These are phyloP conservation scores for Parasarocladium wereldwijsianum DNA, from an alignment of 2,329 filamentous ascomycete genomes.

Conservation along the genomic window DNA sequence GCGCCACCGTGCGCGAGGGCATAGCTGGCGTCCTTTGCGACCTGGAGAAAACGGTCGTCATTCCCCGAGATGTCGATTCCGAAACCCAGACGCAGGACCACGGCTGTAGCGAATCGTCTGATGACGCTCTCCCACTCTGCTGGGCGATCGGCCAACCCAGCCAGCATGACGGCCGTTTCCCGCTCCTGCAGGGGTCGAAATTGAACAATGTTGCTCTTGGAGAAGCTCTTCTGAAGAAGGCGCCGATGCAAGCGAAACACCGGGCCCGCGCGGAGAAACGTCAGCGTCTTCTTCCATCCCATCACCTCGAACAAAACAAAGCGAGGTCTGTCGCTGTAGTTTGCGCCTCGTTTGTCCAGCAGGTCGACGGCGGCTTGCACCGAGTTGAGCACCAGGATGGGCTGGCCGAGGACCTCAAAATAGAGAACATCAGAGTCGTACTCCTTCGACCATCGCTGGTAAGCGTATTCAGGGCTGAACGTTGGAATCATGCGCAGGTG, in stretches of 20 bases:
- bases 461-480: slow-evolving; percentile 16
- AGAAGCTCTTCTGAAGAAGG: slow-evolving; percentile 27
- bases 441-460: slow-evolving; percentile 21
- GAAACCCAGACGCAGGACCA: slow-evolving; percentile 27
- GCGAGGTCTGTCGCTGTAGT: slow-evolving; percentile 28
- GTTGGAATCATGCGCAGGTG: slow-evolving; percentile 26
- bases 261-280: slow-evolving; percentile 27
- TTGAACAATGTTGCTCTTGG: slow-evolving; percentile 19
- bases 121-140: slow-evolving; percentile 21
- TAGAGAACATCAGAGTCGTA: slow-evolving; percentile 28
- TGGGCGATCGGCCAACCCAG: slow-evolving; percentile 16
- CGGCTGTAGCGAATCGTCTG: slow-evolving; percentile 22
- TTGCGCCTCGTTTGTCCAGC: slow-evolving; percentile 27
- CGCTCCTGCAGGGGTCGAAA: slow-evolving; percentile 20
- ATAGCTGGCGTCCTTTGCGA: slow-evolving; percentile 17
- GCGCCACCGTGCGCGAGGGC: slow-evolving; percentile 15
- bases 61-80: slow-evolving; percentile 22
- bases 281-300: slow-evolving; percentile 31
- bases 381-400: slow-evolving; percentile 28
- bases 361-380: slow-evolving; percentile 25
- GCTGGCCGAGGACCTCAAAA: slow-evolving; percentile 18
- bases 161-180: slow-evolving; percentile 16
- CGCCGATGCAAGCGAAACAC: slow-evolving; percentile 27
- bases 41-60: slow-evolving; percentile 23
- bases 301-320: slow-evolving; percentile 27